Base-by-base conservation (phyloP, 345 rosid species). In the Arabis alpina region DNA sequence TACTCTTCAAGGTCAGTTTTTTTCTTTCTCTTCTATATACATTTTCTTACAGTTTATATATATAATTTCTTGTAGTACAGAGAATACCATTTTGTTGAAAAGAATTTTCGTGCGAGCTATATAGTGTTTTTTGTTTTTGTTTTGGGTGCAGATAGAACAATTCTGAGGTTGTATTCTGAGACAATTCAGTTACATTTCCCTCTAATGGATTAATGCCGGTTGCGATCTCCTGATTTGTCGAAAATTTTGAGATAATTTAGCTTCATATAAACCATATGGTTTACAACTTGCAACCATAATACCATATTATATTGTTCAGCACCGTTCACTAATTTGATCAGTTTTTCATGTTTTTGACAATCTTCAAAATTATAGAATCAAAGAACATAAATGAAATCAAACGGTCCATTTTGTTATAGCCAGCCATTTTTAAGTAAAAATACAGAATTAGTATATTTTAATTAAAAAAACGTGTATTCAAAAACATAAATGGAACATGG, bases 1-100 rank as follows among this genome's bases (percentile, higher is more conserved):
- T 40, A 14, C 47, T 56, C 56, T 25, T 60, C 43, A 74, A 66
- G 70, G 65, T 75, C 64, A 62, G 53, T n/a, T 73, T 28, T 36
- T 36, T 52, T 51, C 19, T 42, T 3, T 28, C 12, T 16, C 71
- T 14, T 1, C 34, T 23, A 15, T 15, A 30, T 25, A 45, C 13
- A 68, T 8, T 56, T 66, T n/a, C 41, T 54, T 40, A 37, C 43
- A 56, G 51, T 73, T 73, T 14, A 24, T 73, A 66, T 27, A 52
- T 28, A 39, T 11, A 8, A 40, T 44, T 54, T 54, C 54, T 66
- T 50, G 41, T 51, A 58, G 67, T 59, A 15, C 68, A 67, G 57
- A 42, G 16, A 56, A 48, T 39, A 56, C 8, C 9, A 47, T 64
- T 63, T 64, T 47, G 53, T 56, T 64, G 44, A 54, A 56, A 39